Evolutionary conservation across 192 early-diverging fungal species (phyloP).

Genomic region (Mortierella hygrophila): DNA sequence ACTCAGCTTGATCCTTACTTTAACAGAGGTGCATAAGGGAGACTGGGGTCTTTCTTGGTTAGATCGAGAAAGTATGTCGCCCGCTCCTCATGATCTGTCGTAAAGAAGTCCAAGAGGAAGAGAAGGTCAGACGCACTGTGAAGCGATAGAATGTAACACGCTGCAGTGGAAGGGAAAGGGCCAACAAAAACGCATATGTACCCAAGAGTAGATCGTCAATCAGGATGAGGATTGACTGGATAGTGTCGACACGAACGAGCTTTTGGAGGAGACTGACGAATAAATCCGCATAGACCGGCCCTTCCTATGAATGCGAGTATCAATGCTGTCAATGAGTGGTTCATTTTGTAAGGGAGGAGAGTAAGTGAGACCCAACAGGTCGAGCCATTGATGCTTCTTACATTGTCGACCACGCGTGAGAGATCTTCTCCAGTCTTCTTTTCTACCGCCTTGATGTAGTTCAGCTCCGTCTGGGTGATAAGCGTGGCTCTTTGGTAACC

Average conservation of each 20-base stretch:
- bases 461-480: conserved; percentile 84
- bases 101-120: background rate
- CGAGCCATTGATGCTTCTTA: background rate
- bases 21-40: conserved; percentile 63
- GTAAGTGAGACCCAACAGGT: background rate
- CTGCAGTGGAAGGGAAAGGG: background rate
- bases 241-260: conserved; percentile 85
- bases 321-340: background rate
- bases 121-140: background rate
- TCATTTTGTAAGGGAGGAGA: background rate
- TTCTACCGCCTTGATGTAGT: conserved; percentile 72
- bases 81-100: conserved; percentile 61
- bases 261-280: conserved; percentile 80
- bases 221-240: conserved; percentile 89
- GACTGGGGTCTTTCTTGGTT: conserved; percentile 36
- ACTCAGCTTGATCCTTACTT: conserved; percentile 36
- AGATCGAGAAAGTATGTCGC: conserved; percentile 56
- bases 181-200: conserved; percentile 18
- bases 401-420: conserved; percentile 55
- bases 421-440: conserved; percentile 62
- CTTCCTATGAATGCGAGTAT: conserved; percentile 35
- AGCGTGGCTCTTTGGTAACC: conserved; percentile 91
- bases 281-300: conserved; percentile 71
- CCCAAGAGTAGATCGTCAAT: conserved; percentile 86
- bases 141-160: background rate